Evolutionary conservation across 768 basidiomycete genomes (phyloP), one percentile per base, ranked within the genome.

Genomic region (Zangia roseola): DNA sequence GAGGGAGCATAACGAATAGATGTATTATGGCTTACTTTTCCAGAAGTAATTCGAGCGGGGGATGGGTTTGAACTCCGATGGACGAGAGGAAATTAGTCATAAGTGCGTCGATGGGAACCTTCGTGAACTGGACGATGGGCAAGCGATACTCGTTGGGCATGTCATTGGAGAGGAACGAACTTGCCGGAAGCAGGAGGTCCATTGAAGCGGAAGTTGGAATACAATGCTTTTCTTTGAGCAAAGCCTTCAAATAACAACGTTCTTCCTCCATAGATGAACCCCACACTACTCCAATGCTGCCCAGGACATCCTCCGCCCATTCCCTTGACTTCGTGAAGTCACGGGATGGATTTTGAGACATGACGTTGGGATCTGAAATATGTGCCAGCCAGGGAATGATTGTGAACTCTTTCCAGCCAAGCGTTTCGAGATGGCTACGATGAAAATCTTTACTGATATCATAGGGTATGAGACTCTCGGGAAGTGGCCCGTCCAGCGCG

Each of bases 301-400:
- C 61, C 13, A 94, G 69, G 9, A 93, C 84, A 38, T 80, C 79
- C 61, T 97, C 94, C 0, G 91, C 81, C 79, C 93, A 94, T 12
- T 69, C 59, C 0, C 86, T 69, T 2, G 88, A 90, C 10, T 67
- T 39, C 4, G 74, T 74, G 33, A 95, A 70, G 61, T 93, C 82
- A 51, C 78, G 75, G 34, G 82, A 78, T 0, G 66, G 58, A 20
- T 74, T 64, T 3, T 66, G 56, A 12, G 72, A 69, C 12, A 63
- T 52, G 35, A 79, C 69, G 3, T 71, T 56, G 2, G 78, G 68
- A 35, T 73, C 73, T 20, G 79, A 72, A 39, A 94, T 70, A 65
- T 85, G 76, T 14, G 65, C 67, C 43, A 94, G 57, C 89, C 93
- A 97, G 17, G 89, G 80, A 4, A 76, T 61, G n/a, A 93, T 63